A percentile compares a stretch with the other conserved stretches of the same genome.
Conservation (phyloP, 176 grass and related monocot species). For the Triticum aestivum region IWGSC_CS_RefSeq_v2.1 NC_057798.1:675126527-675127026, state of each 20-base stretch:
- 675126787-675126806: neutral
- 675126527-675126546: slow-evolving; percentile 1
- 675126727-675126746: slow-evolving; percentile 11
- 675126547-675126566: slow-evolving; percentile 32
- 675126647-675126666: slow-evolving; percentile 62
- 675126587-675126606: slow-evolving; percentile 46
- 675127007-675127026: slow-evolving; percentile 45
- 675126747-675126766: neutral
- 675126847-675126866: slow-evolving; percentile 73
- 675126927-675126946: neutral
- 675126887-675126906: slow-evolving; percentile 43
- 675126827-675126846: slow-evolving; percentile 46
- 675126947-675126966: neutral
- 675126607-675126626: slow-evolving; percentile 45
- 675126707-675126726: slow-evolving; percentile 73
- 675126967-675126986: neutral
- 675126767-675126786: neutral
- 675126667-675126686: slow-evolving; percentile 51
- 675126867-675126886: slow-evolving; percentile 59
- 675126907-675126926: neutral
- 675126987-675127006: slow-evolving; percentile 54
- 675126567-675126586: slow-evolving; percentile 42
- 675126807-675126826: slow-evolving; percentile 76
- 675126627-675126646: slow-evolving; percentile 51
- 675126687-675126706: slow-evolving; percentile 53